Conservation (phyloP, 257 asterid genomes). For the Plectranthus barbatus region DNA sequence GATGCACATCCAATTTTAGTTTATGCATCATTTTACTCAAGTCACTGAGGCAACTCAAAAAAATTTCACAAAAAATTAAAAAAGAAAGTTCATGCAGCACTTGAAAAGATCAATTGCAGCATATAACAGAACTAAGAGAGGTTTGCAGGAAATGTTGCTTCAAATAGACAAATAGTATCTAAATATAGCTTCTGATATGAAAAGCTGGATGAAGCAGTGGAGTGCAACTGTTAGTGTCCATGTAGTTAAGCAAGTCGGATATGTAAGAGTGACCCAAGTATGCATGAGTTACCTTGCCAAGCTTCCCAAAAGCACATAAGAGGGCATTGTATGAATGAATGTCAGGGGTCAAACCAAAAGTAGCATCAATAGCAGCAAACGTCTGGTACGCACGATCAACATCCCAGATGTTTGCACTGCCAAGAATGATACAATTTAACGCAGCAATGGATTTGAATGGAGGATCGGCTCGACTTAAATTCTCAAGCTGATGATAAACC, state of each 20-base stretch:
- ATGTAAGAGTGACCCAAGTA: not conserved
- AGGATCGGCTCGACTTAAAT: slow-evolving; percentile 49
- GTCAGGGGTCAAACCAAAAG: slow-evolving; percentile 61
- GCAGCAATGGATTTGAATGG: slow-evolving; percentile 81
- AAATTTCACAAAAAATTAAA: not conserved
- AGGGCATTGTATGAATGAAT: slow-evolving; percentile 77
- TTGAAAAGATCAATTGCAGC: not conserved
- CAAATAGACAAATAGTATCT: not conserved
- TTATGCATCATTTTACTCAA: not conserved
- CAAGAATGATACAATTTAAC: slow-evolving; percentile 66
- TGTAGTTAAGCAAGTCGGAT: not conserved
- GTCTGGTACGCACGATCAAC: slow-evolving; percentile 86
- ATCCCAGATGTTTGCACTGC: slow-evolving; percentile 91
- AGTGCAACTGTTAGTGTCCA: not conserved
- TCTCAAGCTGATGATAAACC: slow-evolving; percentile 95
- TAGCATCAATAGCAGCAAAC: slow-evolving; percentile 46
- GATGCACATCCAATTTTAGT: not conserved
- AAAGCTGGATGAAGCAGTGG: not conserved
- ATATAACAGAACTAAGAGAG: not conserved
- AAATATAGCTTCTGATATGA: not conserved
- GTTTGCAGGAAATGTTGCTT: not conserved
- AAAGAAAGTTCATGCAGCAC: not conserved
- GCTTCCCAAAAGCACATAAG: slow-evolving; percentile 68
- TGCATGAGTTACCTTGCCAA: slow-evolving; percentile 47
- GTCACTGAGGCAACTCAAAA: not conserved